These are phyloP conservation scores for Calophaca sinica DNA, from an alignment of 306 rosid species.

Conservation along the genomic window DNA sequence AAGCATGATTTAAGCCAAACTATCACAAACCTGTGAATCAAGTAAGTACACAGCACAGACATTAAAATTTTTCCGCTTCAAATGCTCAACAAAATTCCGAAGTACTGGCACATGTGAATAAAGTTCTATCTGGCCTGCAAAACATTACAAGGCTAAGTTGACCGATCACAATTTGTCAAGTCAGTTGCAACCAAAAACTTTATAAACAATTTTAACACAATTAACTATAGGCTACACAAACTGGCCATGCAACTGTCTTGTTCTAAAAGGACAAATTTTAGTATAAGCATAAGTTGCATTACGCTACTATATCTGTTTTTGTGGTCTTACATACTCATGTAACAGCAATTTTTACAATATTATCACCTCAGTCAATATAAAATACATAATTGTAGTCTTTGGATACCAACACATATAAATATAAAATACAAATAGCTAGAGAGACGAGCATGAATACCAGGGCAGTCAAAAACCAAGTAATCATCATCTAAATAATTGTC, in stretches of 20 bases:
- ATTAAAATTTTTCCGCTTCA: slow-evolving; percentile 74
- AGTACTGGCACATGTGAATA: slow-evolving; percentile 90
- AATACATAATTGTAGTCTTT: neutral
- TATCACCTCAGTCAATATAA: slow-evolving; percentile 16
- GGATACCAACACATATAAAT: neutral
- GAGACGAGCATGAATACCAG: slow-evolving; percentile 62
- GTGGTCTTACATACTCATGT: slow-evolving; percentile 10
- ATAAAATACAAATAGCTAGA: slow-evolving; percentile 8
- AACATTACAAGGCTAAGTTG: slow-evolving; percentile 27
- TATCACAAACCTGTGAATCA: slow-evolving; percentile 83
- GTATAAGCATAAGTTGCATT: neutral
- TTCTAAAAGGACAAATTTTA: neutral
- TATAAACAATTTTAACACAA: slow-evolving; percentile 14
- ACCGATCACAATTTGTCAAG: slow-evolving; percentile 5
- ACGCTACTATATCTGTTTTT: slow-evolving; percentile 14
- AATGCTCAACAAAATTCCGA: slow-evolving; percentile 85
- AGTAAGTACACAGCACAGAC: slow-evolving; percentile 91
- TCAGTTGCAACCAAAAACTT: slow-evolving; percentile 28
- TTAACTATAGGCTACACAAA: neutral
- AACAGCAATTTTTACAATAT: slow-evolving; percentile 10
- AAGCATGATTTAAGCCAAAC: slow-evolving; percentile 20
- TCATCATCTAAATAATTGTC: slow-evolving; percentile 91
- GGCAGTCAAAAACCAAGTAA: slow-evolving; percentile 91
- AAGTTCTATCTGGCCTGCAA: slow-evolving; percentile 93
- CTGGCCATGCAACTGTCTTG: slow-evolving; percentile 8